Base-by-base conservation (phyloP, 768 basidiomycete genomes). In the Boletus vinaceobasis region DNA sequence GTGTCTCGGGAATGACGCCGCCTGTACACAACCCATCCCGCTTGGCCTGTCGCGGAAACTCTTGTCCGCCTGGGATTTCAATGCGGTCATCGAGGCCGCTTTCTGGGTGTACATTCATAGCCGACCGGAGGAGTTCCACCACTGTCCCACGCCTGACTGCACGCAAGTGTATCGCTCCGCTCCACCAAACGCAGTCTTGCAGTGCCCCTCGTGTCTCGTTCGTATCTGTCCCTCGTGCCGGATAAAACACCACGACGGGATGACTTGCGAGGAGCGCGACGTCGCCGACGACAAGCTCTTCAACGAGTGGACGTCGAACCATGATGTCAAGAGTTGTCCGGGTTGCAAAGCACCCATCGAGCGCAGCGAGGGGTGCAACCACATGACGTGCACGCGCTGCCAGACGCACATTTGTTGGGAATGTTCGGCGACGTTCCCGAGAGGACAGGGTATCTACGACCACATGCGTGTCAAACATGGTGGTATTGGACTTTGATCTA, bases 61-160 rank as follows among this genome's bases (percentile, higher is more conserved):
- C 0, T 74, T 92, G 5, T 62, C 79, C 0, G 64, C 79, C 0
- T 65, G 65, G 2, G 80, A 87, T 21, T 83, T 88, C 61, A 75
- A 81, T 27, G 72, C 77, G 0, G 60, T 91, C 33, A 71, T 81
- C 17, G 74, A 81, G 13, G 80, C 87, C 0, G 79, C 88, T 0
- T 85, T 86, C 60, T 73, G 80, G n/a, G 67, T 79, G 0, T 76
- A 90, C 62, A 74, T 89, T 19, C 81, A 85, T 55, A 70, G 79
- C 2, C 79, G 79, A 36, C 75, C 86, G 0, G 70, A 76, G 8
- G 85, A 90, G 53, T 86, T 87, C 60, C 77, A 81, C 55, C 85
- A 83, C 60, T 93, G 90, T 69, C 90, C 90, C 0, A 85, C 88
- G 0, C 85, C 90, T 0, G 87, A 92, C 65, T 93, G 90, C 60